Evolutionary conservation across 192 early-diverging fungal species (phyloP).

Genomic region (Backusella tuberculispora): DNA sequence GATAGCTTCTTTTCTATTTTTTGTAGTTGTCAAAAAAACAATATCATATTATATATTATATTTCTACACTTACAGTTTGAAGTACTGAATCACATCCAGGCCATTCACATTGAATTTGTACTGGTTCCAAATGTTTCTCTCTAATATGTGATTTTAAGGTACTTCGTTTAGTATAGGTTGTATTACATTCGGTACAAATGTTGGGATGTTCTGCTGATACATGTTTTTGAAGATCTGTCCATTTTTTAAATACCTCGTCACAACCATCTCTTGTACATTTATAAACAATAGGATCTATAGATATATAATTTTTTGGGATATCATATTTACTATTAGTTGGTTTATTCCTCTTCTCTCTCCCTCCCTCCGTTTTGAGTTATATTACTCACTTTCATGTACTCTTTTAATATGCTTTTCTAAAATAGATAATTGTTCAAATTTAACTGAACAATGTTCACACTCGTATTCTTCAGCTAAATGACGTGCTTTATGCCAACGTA

Average conservation of each 20-base stretch:
- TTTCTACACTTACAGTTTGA: background rate
- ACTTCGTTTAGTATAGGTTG: background rate
- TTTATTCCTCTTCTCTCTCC: too few relatives aligned
- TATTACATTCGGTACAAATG: background rate
- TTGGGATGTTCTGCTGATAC: background rate
- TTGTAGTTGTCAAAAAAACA: too few relatives aligned
- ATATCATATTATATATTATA: background rate
- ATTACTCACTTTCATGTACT: slow-evolving; percentile 16
- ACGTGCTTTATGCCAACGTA: slow-evolving; percentile 19
- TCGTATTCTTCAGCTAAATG: background rate
- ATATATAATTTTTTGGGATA: too few relatives aligned
- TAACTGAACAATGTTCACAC: background rate
- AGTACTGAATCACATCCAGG: slow-evolving; percentile 11
- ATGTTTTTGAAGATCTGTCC: slow-evolving; percentile 5
- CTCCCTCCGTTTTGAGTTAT: too few relatives aligned
- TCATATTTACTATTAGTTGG: too few relatives aligned
- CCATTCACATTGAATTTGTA: background rate
- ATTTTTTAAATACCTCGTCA: background rate
- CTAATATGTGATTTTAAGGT: slow-evolving; percentile 1
- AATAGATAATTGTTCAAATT: background rate
- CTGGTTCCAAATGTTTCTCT: background rate
- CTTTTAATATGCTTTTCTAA: slow-evolving; percentile 15
- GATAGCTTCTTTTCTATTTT: slow-evolving; percentile 13
- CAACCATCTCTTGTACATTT: slow-evolving; percentile 1
- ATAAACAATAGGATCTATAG: slow-evolving; percentile 11